A percentile compares a stretch with the other conserved stretches of the same genome.
These are phyloP conservation scores for Nakataea oryzae DNA, from an alignment of 2,329 filamentous ascomycete species.

Conservation along the genomic window DNA sequence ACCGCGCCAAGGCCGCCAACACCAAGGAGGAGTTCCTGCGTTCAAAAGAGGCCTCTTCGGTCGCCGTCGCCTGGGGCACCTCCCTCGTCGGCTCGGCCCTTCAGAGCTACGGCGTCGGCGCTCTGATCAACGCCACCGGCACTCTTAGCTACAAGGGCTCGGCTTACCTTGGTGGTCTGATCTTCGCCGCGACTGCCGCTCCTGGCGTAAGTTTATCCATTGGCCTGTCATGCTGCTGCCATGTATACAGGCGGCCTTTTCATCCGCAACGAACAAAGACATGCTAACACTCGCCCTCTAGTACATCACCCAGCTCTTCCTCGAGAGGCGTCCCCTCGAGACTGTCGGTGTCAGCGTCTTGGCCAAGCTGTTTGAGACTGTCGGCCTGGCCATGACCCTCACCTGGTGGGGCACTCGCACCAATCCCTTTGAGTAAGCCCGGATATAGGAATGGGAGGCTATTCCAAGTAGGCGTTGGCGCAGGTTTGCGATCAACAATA, in stretches of 20 bases:
- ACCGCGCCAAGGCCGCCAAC: constrained; percentile 82
- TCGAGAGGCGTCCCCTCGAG: constrained; percentile 86
- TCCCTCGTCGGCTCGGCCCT: constrained; percentile 81
- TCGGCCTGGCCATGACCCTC: constrained; percentile 83
- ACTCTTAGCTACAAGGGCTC: constrained; percentile 96
- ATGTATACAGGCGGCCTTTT: not conserved
- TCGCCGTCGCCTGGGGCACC: constrained; percentile 81
- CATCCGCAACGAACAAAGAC: not conserved
- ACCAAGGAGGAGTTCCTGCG: constrained; percentile 91
- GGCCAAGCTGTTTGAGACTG: constrained; percentile 82
- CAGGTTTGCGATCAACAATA: not conserved
- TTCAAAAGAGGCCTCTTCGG: constrained; percentile 83
- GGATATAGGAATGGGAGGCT: not conserved
- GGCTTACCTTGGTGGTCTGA: constrained; percentile 79
- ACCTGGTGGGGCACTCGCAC: constrained; percentile 97
- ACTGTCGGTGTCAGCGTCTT: constrained; percentile 77
- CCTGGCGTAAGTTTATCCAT: constrained; percentile 56
- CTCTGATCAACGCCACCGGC: constrained; percentile 87
- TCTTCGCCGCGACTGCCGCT: constrained; percentile 86
- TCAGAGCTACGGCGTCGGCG: constrained; percentile 82
- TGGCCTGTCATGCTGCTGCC: not conserved
- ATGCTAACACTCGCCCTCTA: constrained; percentile 23
- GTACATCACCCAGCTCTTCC: constrained; percentile 79
- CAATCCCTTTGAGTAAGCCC: constrained; percentile 75
- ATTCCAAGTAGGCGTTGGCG: not conserved